Conservation (phyloP, 345 rosid genomes). For the Angophora floribunda region DNA sequence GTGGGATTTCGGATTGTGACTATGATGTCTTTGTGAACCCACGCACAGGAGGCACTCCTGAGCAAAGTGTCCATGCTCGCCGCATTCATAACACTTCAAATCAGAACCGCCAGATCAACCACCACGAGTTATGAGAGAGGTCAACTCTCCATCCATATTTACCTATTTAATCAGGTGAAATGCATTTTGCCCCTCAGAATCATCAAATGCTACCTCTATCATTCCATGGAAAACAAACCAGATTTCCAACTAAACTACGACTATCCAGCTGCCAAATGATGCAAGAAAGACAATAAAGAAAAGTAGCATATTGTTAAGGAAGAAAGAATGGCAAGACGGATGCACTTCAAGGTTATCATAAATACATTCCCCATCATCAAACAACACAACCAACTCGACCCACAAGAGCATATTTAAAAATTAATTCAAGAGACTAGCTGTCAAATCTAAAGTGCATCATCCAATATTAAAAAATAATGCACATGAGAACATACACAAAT, state of each 20-base stretch:
- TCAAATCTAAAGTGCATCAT: background rate
- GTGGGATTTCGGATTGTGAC: background rate
- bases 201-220: background rate
- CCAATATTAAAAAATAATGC: background rate
- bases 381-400: background rate
- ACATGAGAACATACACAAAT: background rate
- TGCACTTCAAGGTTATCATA: background rate
- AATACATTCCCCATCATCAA: background rate
- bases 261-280: background rate
- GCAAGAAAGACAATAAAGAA: background rate
- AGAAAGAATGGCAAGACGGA: background rate
- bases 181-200: background rate
- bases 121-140: background rate
- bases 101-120: constrained; percentile 3
- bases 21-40: background rate
- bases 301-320: background rate
- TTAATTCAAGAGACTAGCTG: background rate
- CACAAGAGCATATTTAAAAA: background rate
- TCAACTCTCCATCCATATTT: constrained; percentile 7
- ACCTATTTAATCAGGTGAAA: background rate
- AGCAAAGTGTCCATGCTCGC: constrained; percentile 6
- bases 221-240: background rate
- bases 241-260: background rate
- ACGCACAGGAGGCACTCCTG: background rate
- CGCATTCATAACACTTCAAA: constrained; percentile 3